A percentile compares a stretch with the other conserved stretches of the same genome.
Evolutionary conservation across 768 basidiomycete species (phyloP).

Genomic region (Phanerochaete carnosa): DNA sequence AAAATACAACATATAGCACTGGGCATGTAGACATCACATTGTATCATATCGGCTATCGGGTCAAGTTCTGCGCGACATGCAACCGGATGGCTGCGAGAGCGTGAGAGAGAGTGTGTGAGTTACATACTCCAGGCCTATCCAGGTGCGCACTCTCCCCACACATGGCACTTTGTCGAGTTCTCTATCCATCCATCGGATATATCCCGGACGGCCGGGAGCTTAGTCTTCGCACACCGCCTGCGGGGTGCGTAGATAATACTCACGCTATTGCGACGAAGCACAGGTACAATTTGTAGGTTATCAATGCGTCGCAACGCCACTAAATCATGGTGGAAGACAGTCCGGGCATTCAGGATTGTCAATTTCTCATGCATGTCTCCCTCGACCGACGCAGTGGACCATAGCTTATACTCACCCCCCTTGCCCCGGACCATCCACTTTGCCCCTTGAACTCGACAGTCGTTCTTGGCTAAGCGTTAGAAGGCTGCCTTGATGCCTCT

Average conservation of each 20-base stretch:
- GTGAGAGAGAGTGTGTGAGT: not conserved
- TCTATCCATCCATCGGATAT: not conserved
- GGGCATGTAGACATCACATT: constrained; percentile 6
- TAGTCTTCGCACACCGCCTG: not conserved
- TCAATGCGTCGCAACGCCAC: not conserved
- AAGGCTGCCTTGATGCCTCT: constrained; percentile 1
- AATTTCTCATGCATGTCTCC: not conserved
- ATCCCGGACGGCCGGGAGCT: not conserved
- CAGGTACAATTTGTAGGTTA: constrained; percentile 2
- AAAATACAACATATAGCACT: constrained; percentile 1
- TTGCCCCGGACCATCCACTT: not conserved
- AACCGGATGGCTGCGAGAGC: not conserved
- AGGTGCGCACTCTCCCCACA: constrained; percentile 5
- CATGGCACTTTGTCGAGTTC: not conserved
- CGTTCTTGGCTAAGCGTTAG: not conserved
- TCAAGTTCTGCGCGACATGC: not conserved
- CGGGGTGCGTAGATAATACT: not conserved
- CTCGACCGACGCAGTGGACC: not conserved
- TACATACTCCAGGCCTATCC: not conserved
- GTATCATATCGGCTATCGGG: constrained; percentile 12
- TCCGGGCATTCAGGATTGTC: not conserved
- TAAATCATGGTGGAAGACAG: not conserved
- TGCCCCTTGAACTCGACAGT: not conserved
- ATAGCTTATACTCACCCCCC: not conserved
- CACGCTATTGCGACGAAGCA: not conserved